Base-by-base conservation (phyloP, 192 early-diverging fungal genomes). In the Spizellomyces sp. region DNA sequence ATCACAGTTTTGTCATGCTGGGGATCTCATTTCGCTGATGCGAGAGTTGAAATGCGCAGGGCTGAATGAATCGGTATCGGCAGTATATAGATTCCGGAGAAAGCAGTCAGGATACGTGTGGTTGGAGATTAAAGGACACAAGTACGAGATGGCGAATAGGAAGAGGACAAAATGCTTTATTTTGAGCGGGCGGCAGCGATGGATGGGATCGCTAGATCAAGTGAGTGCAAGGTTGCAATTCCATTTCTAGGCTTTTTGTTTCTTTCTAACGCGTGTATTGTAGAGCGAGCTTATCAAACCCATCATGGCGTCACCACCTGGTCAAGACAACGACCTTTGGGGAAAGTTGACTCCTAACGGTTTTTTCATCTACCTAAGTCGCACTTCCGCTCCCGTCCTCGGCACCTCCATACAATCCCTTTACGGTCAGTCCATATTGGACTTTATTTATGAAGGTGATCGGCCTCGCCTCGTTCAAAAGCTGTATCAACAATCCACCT, bases 11-110 rank as follows among this genome's bases (percentile, higher is more conserved):
- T 65, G 79, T 78, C 65, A 91, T 62, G 88, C 89, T 6, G 85
- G 79, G 6, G 90, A 91, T 64, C 68, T 89, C 36, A 79, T 88
- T 5, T 67, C 83, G 17, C 88, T 89, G 45, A 86, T 91, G 83
- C 76, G 89, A 22, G 89, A 90, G 64, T 56, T 91, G 14, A 82
- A 87, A 64, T 73, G 77, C 36, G 69, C 80, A 3, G 75, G 79
- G 5, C 67, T 74, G 48, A 83, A 75, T 12, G 80, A 79, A 0
- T 45, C 73, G 9, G 77, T 91, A n/a, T 75, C 81, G 47, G 63
- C 86, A 5, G 71, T 88, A 10, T 90, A 84, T 69, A 81, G 90
- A 12, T 83, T 90, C 45, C 89, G 67, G 81, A 70, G 78, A 43
- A 70, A 79, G 3, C 82, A 83, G 4, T 22, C 52, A 41, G 59